Percentiles rank a stretch among this genome's conserved stretches.
Evolutionary conservation across 2,329 filamentous ascomycete species (phyloP).

Genomic region (Talaromyces atroroseus): DNA sequence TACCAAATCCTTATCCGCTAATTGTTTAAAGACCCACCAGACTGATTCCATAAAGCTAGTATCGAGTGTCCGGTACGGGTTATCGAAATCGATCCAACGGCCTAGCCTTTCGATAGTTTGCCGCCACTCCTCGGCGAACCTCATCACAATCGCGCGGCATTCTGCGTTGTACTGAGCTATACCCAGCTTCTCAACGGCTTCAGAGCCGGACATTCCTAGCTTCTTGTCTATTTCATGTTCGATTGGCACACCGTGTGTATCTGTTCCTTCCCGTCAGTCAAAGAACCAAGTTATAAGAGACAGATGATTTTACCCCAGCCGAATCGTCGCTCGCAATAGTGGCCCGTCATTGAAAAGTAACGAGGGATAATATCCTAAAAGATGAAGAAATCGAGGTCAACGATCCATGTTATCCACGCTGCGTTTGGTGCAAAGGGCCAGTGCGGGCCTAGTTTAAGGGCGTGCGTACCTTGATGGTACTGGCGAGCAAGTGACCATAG

Average conservation of each 20-base stretch:
- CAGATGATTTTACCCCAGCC: slow-evolving; percentile 57
- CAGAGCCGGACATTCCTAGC: slow-evolving; percentile 78
- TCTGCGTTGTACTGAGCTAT: slow-evolving; percentile 87
- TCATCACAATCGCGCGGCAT: slow-evolving; percentile 90
- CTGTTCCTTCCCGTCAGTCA: slow-evolving; percentile 29
- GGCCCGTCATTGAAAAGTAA: slow-evolving; percentile 97
- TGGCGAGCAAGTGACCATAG: slow-evolving; percentile 75
- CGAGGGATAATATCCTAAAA: slow-evolving; percentile 74
- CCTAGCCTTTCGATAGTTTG: slow-evolving; percentile 81
- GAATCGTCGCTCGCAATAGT: slow-evolving; percentile 84
- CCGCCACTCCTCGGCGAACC: slow-evolving; percentile 81
- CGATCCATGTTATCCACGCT: neutral
- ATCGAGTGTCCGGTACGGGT: slow-evolving; percentile 94
- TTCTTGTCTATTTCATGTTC: slow-evolving; percentile 98
- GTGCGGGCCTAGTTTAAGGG: neutral
- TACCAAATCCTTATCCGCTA: slow-evolving; percentile 83
- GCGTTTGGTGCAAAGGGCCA: neutral
- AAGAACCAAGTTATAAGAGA: neutral
- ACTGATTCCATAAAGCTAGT: slow-evolving; percentile 90
- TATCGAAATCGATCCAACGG: slow-evolving; percentile 96
- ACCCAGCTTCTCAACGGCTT: slow-evolving; percentile 79
- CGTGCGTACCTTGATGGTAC: slow-evolving; percentile 69
- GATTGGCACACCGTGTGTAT: slow-evolving; percentile 88
- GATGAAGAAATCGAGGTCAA: neutral
- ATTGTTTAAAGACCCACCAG: slow-evolving; percentile 95